phyloP scores from a whole-genome alignment of 352 stramenopile genomes.

The Peronospora tabacina region DNA sequence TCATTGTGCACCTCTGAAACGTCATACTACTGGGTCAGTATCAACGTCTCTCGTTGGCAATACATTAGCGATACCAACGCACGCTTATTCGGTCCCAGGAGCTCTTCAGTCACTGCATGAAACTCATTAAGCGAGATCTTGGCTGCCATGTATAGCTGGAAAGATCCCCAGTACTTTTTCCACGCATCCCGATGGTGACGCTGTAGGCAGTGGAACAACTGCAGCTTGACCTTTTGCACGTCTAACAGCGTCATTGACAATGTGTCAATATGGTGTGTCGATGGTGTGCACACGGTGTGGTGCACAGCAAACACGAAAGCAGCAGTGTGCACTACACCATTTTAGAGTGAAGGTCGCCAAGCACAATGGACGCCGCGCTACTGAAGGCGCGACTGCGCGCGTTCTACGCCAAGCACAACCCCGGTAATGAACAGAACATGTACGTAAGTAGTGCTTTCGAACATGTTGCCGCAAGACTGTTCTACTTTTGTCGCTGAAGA shows the following conservation, averaged over 20 bases:
- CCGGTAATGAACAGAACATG: constrained; percentile 74
- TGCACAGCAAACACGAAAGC: not conserved
- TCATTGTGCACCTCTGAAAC: constrained; percentile 46
- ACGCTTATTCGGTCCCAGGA: constrained; percentile 49
- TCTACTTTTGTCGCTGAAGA: not conserved
- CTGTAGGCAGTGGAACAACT: constrained; percentile 58
- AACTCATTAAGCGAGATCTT: constrained; percentile 51
- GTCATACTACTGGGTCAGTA: not conserved
- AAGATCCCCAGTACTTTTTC: constrained; percentile 50
- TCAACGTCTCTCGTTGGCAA: not conserved
- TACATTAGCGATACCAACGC: not conserved
- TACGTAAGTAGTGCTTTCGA: constrained; percentile 17
- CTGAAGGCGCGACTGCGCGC: constrained; percentile 52
- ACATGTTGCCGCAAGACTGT: not conserved
- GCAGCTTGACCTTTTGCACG: constrained; percentile 51
- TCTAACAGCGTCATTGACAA: constrained; percentile 7
- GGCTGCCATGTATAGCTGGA: constrained; percentile 50
- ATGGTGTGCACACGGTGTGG: not conserved
- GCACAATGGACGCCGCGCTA: constrained; percentile 17
- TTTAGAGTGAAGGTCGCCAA: constrained; percentile 6
- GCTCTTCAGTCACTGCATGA: constrained; percentile 34
- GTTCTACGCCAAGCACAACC: constrained; percentile 74
- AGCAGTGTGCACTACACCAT: constrained; percentile 9
- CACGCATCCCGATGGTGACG: constrained; percentile 39
- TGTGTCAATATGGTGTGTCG: not conserved